Evolutionary conservation across 164 flowering plant species (phyloP).

Genomic region (Euptelea pleiosperma): DNA sequence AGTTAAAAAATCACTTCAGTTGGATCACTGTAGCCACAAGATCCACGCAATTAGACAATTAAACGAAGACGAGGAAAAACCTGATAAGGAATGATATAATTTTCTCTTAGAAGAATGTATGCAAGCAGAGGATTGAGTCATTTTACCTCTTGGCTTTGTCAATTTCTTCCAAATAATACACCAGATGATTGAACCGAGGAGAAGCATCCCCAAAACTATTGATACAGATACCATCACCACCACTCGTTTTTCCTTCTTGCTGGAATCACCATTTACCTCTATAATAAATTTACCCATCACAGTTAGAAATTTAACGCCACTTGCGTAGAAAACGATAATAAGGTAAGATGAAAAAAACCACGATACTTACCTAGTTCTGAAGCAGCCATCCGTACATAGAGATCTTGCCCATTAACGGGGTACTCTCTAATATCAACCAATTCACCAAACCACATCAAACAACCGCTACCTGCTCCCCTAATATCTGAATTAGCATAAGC

Average conservation of each 20-base stretch:
- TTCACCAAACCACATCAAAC: constrained; percentile 28
- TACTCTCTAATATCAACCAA: constrained; percentile 24
- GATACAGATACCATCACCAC: neutral
- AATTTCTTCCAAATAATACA: neutral
- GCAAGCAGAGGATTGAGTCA: constrained; percentile 5
- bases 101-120: too few species aligned
- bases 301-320: too few species aligned
- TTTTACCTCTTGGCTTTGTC: neutral
- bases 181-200: neutral
- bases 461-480: constrained; percentile 25
- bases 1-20: too few species aligned
- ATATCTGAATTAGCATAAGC: constrained; percentile 28
- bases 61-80: too few species aligned
- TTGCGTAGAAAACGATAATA: too few species aligned
- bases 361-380: constrained; percentile 26
- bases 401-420: constrained; percentile 17
- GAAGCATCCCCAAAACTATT: neutral
- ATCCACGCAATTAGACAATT: too few species aligned
- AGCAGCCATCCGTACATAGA: constrained; percentile 28
- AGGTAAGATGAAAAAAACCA: too few species aligned
- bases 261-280: too few species aligned
- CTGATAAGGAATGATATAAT: too few species aligned
- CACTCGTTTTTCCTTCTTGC: neutral
- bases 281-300: too few species aligned
- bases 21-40: too few species aligned